phyloP scores from a whole-genome alignment of 192 early-diverging fungal genomes.

The Backusella westeae region DNA sequence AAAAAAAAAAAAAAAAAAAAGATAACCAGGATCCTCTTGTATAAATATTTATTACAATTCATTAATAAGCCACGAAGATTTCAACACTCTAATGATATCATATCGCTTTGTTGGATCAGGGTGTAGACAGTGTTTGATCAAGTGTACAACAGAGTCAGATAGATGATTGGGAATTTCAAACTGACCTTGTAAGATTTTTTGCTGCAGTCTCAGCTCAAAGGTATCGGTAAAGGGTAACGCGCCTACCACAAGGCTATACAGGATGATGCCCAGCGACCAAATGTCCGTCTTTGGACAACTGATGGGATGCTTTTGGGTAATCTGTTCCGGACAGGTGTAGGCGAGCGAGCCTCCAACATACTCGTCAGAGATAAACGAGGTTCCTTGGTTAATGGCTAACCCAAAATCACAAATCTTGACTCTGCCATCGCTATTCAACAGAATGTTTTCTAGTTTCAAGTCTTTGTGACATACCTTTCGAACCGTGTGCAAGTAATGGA shows the following conservation, averaged over 20 bases:
- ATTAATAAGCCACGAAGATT: conserved; percentile 18
- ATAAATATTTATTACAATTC: conserved; percentile 4
- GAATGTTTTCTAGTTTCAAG: conserved; percentile 91
- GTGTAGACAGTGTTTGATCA: conserved; percentile 46
- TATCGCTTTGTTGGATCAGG: conserved; percentile 44
- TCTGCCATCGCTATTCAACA: conserved; percentile 57
- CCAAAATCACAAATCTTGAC: conserved; percentile 93
- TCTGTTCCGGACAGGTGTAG: conserved; percentile 71
- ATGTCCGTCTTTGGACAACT: conserved; percentile 61
- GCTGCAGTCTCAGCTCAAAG: conserved; percentile 67
- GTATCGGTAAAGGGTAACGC: conserved; percentile 73
- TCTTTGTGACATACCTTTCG: conserved; percentile 74
- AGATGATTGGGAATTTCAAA: conserved; percentile 44
- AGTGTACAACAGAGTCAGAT: conserved; percentile 32
- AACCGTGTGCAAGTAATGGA: conserved; percentile 77
- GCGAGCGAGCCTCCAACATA: conserved; percentile 64
- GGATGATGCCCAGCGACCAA: conserved; percentile 74
- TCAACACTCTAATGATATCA: conserved; percentile 40
- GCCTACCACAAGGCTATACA: conserved; percentile 68
- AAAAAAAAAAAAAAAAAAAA: conserved; percentile 22
- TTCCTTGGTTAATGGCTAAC: conserved; percentile 49
- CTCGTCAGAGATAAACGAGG: neutral
- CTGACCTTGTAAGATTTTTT: conserved; percentile 64
- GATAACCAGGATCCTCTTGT: too few relatives aligned
- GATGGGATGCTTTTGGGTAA: conserved; percentile 38